Conservation (phyloP, 306 rosid species). For the Pterocarpus santalinus region DNA sequence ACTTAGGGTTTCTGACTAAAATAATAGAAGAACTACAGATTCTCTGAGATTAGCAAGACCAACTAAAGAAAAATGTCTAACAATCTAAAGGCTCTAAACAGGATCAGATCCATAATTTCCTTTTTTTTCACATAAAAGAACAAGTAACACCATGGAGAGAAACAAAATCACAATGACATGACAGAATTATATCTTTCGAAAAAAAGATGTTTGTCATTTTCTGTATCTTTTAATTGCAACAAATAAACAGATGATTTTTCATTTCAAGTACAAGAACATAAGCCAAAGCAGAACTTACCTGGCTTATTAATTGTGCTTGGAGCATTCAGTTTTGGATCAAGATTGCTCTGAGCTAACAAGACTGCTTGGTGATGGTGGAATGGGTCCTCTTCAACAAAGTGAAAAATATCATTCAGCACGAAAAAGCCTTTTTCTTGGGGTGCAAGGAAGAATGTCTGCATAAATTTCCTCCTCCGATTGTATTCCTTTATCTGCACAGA, state of each 20-base stretch:
- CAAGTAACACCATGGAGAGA: background rate
- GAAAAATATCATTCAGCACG: conserved; percentile 90
- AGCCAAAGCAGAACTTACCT: conserved; percentile 58
- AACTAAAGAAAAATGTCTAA: conserved; percentile 5
- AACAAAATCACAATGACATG: background rate
- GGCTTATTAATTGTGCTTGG: conserved; percentile 64
- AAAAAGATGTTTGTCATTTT: background rate
- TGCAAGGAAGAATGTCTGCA: conserved; percentile 95
- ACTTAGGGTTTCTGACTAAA: background rate
- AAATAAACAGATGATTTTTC: background rate
- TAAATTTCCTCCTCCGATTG: conserved; percentile 78
- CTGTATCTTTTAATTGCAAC: too few species aligned
- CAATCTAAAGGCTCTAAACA: conserved; percentile 17
- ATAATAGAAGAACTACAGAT: conserved; percentile 10
- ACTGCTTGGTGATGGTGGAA: conserved; percentile 80
- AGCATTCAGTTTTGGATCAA: conserved; percentile 65
- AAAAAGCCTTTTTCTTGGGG: conserved; percentile 96
- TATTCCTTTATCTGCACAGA: conserved; percentile 78
- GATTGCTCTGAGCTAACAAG: conserved; percentile 76
- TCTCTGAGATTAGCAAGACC: conserved; percentile 3
- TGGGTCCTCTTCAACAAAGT: conserved; percentile 82
- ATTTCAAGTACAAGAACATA: background rate
- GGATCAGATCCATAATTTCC: conserved; percentile 4
- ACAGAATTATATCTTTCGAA: background rate
- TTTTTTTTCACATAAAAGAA: background rate